These are phyloP conservation scores for Colletotrichum sp. DNA, from an alignment of 2,329 filamentous ascomycete species.

Conservation along the genomic window DNA sequence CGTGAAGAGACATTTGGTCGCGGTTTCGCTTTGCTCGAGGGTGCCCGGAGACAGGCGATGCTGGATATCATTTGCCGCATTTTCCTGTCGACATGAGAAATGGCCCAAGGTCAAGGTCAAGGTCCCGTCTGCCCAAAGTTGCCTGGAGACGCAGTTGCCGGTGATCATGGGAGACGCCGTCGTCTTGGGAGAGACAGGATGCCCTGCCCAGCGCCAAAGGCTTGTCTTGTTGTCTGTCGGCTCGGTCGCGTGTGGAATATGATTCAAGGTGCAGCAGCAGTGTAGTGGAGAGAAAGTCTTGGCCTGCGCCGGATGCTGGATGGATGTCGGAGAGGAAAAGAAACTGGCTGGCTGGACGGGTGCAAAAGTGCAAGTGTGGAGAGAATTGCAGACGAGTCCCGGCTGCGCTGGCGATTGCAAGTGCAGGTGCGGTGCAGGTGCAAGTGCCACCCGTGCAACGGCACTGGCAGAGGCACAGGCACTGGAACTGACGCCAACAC, in stretches of 20 bases:
- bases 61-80: not conserved
- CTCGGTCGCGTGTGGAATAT: not conserved
- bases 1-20: not conserved
- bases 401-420: not conserved
- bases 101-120: not conserved
- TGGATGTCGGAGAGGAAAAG: not conserved
- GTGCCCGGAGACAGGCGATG: not conserved
- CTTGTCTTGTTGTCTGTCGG: not conserved
- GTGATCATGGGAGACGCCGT: not conserved
- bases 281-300: not conserved
- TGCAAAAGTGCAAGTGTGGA: not conserved
- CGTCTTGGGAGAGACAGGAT: not conserved
- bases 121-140: not conserved
- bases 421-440: not conserved
- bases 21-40: not conserved
- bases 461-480: not conserved
- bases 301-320: not conserved
- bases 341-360: not conserved
- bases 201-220: not conserved
- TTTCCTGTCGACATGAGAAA: not conserved
- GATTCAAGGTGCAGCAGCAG: not conserved
- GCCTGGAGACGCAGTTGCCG: not conserved
- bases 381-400: not conserved
- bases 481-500: not conserved
- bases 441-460: not conserved